Evolutionary conservation across 768 basidiomycete species (phyloP).

Genomic region (Lentinula edodes): DNA sequence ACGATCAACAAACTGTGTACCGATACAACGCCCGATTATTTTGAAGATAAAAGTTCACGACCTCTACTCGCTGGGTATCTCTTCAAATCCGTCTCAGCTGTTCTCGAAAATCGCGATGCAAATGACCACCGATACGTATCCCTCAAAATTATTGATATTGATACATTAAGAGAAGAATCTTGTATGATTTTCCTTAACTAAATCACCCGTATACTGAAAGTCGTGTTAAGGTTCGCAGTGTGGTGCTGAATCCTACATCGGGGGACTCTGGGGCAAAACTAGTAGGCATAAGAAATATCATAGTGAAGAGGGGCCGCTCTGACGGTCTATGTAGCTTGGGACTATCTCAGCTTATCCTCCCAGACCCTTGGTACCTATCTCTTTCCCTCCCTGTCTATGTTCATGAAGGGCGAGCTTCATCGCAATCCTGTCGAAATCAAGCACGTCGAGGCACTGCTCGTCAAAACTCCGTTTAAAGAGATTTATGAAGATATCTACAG

Average conservation of each 20-base stretch:
- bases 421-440: neutral
- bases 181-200: neutral
- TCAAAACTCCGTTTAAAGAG: conserved; percentile 4
- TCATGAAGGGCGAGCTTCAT: neutral
- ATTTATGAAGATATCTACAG: conserved; percentile 1
- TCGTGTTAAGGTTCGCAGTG: neutral
- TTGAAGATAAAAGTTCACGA: neutral
- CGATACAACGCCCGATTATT: neutral
- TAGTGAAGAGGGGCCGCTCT: neutral
- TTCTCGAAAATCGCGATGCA: neutral
- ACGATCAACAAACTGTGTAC: neutral
- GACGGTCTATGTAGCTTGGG: neutral
- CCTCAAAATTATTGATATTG: neutral
- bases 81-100: neutral
- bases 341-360: neutral
- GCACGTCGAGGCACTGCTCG: neutral
- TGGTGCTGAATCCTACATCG: neutral
- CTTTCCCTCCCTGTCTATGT: neutral
- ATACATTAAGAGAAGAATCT: too few species aligned
- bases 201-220: neutral
- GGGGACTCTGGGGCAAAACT: neutral
- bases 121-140: neutral
- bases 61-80: neutral
- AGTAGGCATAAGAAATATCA: neutral
- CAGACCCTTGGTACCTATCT: neutral